Conservation (phyloP, 2,329 filamentous ascomycete species). For the Sporothrix pallida region DNA sequence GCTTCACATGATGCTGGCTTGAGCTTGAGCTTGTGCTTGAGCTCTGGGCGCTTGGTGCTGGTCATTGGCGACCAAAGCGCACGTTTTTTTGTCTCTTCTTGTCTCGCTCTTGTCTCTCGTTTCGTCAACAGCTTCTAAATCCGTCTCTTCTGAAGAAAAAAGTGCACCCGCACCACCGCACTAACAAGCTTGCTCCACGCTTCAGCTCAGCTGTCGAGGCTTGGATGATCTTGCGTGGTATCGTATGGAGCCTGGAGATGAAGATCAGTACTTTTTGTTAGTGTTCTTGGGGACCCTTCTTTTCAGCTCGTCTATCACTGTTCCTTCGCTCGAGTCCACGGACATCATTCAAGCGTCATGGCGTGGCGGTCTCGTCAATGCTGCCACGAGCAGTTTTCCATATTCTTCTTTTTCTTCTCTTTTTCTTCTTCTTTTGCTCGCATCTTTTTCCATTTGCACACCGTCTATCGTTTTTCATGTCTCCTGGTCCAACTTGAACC, state of each 20-base stretch:
- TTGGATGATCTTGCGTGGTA: too few species aligned
- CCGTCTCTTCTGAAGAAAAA: neutral
- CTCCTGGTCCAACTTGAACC: neutral
- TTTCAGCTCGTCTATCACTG: too few species aligned
- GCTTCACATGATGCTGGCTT: slow-evolving; percentile 2
- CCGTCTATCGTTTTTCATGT: neutral
- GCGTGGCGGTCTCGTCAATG: neutral
- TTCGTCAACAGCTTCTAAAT: neutral
- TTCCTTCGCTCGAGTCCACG: neutral
- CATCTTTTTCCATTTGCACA: neutral
- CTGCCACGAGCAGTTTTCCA: neutral
- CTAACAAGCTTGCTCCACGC: neutral
- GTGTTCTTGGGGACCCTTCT: too few species aligned
- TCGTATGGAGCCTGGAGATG: too few species aligned
- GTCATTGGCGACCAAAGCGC: slow-evolving; percentile 15
- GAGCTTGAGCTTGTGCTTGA: neutral
- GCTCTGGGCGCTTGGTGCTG: neutral
- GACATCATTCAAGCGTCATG: slow-evolving; percentile 15
- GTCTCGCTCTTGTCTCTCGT: neutral
- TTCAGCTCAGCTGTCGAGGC: neutral
- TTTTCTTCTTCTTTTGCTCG: neutral
- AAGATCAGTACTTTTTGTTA: neutral
- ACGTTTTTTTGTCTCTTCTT: too few species aligned
- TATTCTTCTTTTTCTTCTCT: neutral
- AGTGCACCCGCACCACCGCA: neutral